Percentiles rank a stretch among this genome's conserved stretches.
Conservation (phyloP, 2,329 filamentous ascomycete genomes). For the Exophiala dermatitidis region DNA sequence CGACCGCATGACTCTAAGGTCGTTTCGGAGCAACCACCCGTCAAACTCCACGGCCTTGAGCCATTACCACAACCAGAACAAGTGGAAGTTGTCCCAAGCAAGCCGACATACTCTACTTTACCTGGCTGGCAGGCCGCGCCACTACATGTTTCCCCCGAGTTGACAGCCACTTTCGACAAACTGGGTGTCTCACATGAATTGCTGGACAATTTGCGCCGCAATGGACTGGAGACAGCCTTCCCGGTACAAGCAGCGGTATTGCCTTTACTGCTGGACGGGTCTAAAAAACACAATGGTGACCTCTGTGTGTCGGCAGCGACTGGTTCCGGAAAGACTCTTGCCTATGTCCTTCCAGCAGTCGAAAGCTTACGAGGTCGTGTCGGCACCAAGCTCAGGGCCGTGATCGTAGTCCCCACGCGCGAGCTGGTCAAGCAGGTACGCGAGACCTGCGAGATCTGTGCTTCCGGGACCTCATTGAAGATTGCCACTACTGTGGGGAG, state of each 20-base stretch:
- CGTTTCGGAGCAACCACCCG: constrained; percentile 18
- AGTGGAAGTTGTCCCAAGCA: constrained; percentile 46
- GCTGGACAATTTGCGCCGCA: constrained; percentile 56
- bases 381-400: constrained; percentile 62
- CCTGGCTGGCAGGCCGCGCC: constrained; percentile 75
- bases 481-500: constrained; percentile 79
- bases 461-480: constrained; percentile 62
- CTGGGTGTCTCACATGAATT: constrained; percentile 58
- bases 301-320: constrained; percentile 87
- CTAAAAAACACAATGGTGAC: constrained; percentile 60
- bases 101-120: constrained; percentile 67
- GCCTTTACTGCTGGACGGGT: constrained; percentile 65
- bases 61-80: constrained; percentile 70
- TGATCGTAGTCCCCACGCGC: constrained; percentile 84
- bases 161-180: constrained; percentile 53
- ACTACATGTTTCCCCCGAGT: constrained; percentile 24
- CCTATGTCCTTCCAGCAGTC: constrained; percentile 81
- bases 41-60: constrained; percentile 57
- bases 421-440: constrained; percentile 84
- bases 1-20: neutral
- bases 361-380: constrained; percentile 61
- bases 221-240: constrained; percentile 64
- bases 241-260: constrained; percentile 74
- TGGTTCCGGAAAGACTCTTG: constrained; percentile 89
- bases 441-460: constrained; percentile 67